Evolutionary conservation across 495 filamentous ascomycete species (phyloP), one percentile per base, ranked within the genome.

Genomic region (Neurospora sp.): DNA sequence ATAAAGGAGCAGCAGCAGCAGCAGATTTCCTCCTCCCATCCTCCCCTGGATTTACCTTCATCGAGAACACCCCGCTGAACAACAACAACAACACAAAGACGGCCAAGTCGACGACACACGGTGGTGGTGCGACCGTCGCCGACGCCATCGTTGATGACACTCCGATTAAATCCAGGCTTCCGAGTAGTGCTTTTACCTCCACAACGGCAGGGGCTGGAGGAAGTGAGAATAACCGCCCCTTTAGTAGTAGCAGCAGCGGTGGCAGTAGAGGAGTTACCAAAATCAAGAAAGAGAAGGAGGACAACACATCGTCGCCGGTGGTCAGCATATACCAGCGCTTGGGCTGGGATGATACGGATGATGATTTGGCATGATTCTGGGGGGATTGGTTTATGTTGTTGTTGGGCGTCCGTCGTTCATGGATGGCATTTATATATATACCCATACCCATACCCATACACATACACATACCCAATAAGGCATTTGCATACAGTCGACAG

Each of bases 321-420:
- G 20, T 74, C 68, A 76, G 72, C 42, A 91, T 97, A 68, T 96
- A 92, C 77, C 88, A 90, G 79, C 82, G 83, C 42, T 78, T 96
- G 69, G 91, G 93, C 68, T 93, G 94, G 94, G 90, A 95, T 75
- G 78, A 77, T 70, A 76, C 75, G 22, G 69, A 77, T 78, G 78
- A 78, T 72, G 78, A 77, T 41, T 69, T 76, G 59, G 42, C 71
- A 74, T 75, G 71, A 73, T 10, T n/a, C 14, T 16, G 40, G 40
- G 27, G 41, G 16, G 1, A 4, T 31, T 31, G 27, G 3, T 6
- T 17, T 17, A 17, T 8, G 41, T 17, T 42, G 40, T 17, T 42
- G 40, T 17, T 16, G 40, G 17, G 17, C n/a, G 20, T 53, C 9
- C 31, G 31, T 35, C 4, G 20, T 53, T 53, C 45, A 17, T 17